phyloP scores from a whole-genome alignment of 768 basidiomycete species.

The Lepiota subincarnata region DNA sequence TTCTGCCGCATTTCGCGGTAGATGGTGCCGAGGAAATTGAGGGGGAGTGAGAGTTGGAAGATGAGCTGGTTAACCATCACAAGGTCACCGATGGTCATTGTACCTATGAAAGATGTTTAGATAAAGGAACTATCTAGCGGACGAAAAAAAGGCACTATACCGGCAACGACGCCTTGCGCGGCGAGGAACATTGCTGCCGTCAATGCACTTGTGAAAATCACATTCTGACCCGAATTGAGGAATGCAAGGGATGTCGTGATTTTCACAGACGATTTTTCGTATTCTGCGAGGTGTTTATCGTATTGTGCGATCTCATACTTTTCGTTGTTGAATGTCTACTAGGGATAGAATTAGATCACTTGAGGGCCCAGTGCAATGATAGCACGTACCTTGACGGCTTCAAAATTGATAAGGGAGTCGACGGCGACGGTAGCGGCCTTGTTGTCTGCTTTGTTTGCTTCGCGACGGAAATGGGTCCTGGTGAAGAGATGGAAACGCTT shows the following conservation, averaged over 20 bases:
- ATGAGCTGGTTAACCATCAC: conserved; percentile 99
- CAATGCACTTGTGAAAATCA: conserved; percentile 92
- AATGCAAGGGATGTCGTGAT: conserved; percentile 92
- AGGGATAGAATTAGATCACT: conserved; percentile 11
- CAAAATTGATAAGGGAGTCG: conserved; percentile 96
- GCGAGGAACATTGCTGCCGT: conserved; percentile 96
- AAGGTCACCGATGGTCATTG: conserved; percentile 97
- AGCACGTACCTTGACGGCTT: conserved; percentile 85
- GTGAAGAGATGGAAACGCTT: conserved; percentile 2
- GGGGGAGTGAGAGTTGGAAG: conserved; percentile 92
- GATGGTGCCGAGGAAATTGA: conserved; percentile 96
- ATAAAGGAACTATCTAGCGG: background rate
- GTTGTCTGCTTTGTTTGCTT: conserved; percentile 96
- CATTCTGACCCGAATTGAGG: conserved; percentile 93
- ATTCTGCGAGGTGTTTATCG: conserved; percentile 79
- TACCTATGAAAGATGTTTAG: conserved; percentile 46
- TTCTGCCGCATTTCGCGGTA: conserved; percentile 97
- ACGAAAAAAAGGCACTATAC: conserved; percentile 40
- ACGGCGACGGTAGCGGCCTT: conserved; percentile 91
- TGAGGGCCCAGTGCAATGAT: background rate
- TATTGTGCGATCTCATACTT: conserved; percentile 87
- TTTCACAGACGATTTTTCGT: conserved; percentile 90
- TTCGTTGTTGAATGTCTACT: conserved; percentile 96
- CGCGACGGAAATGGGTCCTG: conserved; percentile 84
- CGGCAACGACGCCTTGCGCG: conserved; percentile 90